Evolutionary conservation across 257 asterid species (phyloP).

Genomic region (Solanum tacnaense): DNA sequence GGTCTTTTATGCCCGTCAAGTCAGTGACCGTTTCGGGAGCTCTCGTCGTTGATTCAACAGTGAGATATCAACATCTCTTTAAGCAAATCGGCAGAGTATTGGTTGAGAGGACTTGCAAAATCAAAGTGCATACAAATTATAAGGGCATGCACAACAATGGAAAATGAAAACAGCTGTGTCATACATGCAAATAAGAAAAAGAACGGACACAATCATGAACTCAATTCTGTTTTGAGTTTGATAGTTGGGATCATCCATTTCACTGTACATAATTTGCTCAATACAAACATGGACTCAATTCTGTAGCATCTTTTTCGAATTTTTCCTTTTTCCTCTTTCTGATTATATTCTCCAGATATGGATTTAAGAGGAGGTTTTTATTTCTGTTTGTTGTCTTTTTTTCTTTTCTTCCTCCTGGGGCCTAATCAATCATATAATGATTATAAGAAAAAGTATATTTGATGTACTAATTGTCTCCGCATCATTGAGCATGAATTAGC

Average conservation of each 20-base stretch:
- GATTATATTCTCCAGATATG: too few species aligned
- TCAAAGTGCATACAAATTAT: neutral
- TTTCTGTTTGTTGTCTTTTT: neutral
- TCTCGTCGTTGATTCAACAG: slow-evolving; percentile 8
- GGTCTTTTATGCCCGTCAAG: slow-evolving; percentile 57
- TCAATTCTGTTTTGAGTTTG: neutral
- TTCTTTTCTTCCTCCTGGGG: neutral
- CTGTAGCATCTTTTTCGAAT: neutral
- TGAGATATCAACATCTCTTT: neutral
- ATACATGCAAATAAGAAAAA: neutral
- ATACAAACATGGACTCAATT: neutral
- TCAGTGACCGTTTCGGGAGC: slow-evolving; percentile 46
- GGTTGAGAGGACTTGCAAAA: neutral
- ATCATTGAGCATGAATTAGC: neutral
- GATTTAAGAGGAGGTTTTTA: neutral
- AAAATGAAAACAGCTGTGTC: neutral
- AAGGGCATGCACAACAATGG: neutral
- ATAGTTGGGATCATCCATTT: neutral
- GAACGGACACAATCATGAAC: neutral
- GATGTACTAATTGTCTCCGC: neutral
- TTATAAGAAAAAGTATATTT: neutral
- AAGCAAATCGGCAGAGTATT: neutral
- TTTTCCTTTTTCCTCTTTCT: neutral
- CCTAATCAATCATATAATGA: neutral
- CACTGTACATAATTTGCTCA: neutral